Conservation (phyloP, 176 grass and related monocot genomes). For the Carex pumila region DNA sequence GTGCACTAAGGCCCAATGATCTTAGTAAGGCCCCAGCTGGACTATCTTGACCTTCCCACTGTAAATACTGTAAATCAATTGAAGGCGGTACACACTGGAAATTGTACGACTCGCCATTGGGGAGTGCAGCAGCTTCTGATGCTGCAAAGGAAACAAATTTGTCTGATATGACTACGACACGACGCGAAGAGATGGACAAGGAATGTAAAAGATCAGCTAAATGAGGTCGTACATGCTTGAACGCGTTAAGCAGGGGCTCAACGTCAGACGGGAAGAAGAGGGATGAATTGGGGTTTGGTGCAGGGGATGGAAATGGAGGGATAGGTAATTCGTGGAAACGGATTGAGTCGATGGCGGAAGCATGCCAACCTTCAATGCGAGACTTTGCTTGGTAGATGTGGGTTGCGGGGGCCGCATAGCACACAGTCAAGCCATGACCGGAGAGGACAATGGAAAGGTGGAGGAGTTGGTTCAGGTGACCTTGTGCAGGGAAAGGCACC, state of each 20-base stretch:
- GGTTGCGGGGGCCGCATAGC: slow-evolving; percentile 44
- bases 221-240: background rate
- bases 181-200: slow-evolving; percentile 19
- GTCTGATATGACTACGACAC: slow-evolving; percentile 59
- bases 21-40: slow-evolving; percentile 21
- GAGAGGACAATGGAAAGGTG: slow-evolving; percentile 60
- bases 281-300: slow-evolving; percentile 17
- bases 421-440: slow-evolving; percentile 32
- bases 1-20: slow-evolving; percentile 23
- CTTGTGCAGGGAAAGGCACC: slow-evolving; percentile 54
- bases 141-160: slow-evolving; percentile 41
- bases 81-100: slow-evolving; percentile 45
- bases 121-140: slow-evolving; percentile 27
- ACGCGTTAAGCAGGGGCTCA: slow-evolving; percentile 43
- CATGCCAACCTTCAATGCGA: slow-evolving; percentile 40
- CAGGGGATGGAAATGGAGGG: slow-evolving; percentile 26
- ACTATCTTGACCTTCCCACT: slow-evolving; percentile 10
- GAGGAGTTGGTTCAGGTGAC: slow-evolving; percentile 69
- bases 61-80: slow-evolving; percentile 24
- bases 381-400: slow-evolving; percentile 47
- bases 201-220: slow-evolving; percentile 27
- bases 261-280: slow-evolving; percentile 48
- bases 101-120: slow-evolving; percentile 39
- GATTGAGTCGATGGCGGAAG: background rate
- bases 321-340: slow-evolving; percentile 45